Percentiles rank a stretch among this genome's conserved stretches.
Conservation (phyloP, 2,329 filamentous ascomycete genomes). For the Ophiostoma perfectum region DNA sequence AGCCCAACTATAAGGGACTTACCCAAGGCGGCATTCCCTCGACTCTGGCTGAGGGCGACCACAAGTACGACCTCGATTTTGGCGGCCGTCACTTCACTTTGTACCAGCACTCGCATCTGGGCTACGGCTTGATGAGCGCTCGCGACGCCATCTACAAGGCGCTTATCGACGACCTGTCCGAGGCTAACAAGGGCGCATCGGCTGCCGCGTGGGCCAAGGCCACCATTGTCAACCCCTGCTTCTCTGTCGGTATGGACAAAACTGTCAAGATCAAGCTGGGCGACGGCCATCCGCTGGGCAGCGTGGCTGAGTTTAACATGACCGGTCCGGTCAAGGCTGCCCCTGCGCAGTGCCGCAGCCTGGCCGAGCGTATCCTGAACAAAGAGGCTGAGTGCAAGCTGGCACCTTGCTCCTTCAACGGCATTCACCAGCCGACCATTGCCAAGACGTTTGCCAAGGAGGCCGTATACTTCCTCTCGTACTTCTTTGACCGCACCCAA, state of each 20-base stretch:
- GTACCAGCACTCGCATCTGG: conserved; percentile 97
- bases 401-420: conserved; percentile 96
- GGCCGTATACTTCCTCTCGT: conserved; percentile 94
- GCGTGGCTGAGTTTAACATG: conserved; percentile 70
- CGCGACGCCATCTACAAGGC: conserved; percentile 76
- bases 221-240: conserved; percentile 77
- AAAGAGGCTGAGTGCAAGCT: conserved; percentile 80
- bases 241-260: conserved; percentile 71
- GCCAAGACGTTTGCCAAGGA: conserved; percentile 87
- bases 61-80: conserved; percentile 90
- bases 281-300: conserved; percentile 60
- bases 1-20: conserved; percentile 80
- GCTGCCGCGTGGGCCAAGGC: conserved; percentile 62
- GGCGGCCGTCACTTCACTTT: conserved; percentile 81
- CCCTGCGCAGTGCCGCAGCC: conserved; percentile 78
- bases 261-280: conserved; percentile 67
- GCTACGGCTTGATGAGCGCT: conserved; percentile 93
- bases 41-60: conserved; percentile 79
- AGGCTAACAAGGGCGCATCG: conserved; percentile 53
- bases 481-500: conserved; percentile 93
- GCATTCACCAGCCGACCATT: conserved; percentile 87
- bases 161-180: conserved; percentile 66
- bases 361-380: conserved; percentile 84
- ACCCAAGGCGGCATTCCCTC: conserved; percentile 74
- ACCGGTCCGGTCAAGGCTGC: conserved; percentile 70